Base-by-base conservation (phyloP, 805 yeast genomes). In the Kluyveromyces lactis region DNA sequence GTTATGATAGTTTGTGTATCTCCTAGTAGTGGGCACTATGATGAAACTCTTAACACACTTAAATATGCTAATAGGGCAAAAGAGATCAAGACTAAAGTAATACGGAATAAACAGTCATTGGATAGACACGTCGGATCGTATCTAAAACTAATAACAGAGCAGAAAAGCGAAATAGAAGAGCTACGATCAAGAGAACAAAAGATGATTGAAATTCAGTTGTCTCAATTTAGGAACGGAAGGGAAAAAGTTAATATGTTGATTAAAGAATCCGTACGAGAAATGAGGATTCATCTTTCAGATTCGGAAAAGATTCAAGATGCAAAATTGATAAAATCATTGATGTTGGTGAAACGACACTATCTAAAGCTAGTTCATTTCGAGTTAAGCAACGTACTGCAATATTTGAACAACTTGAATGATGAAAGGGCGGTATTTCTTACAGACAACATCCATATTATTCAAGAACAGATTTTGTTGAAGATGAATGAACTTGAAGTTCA, bases 1-100 rank as follows among this genome's bases (percentile, higher is more conserved):
- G 89, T 86, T 4, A 90, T 90, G 97, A 85, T 90, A 48, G 97
- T 87, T 2, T 90, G 97, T 61, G 74, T 90, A 3, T 81, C 94
- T 3, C 97, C 97, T 0, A 82, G 87, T 43, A 75, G 84, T 23
- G 71, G 68, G 32, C 97, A 90, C 59, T 87, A 86, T 58, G 97
- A 90, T 54, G 97, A 90, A 55, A 89, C 97, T 1, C 66, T 85
- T 38, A 90, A 90, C 57, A 86, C 97, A 0, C 70, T 90, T 44
- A 85, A 86, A 56, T 90, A 89, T 59, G 97, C 97, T 0, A 79
- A 86, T 55, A 67, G 96, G 31, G 97, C 96, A 12, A 87, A 87
- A 55, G 87, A 82, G 48, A 89, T 89, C 49, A 84, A 84, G 55
- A 89, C 95, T 0, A 85, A 84, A 49, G 66, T 84, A 2, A 69